Conservation (phyloP, 192 early-diverging fungal species). For the Gigaspora rosea region DNA sequence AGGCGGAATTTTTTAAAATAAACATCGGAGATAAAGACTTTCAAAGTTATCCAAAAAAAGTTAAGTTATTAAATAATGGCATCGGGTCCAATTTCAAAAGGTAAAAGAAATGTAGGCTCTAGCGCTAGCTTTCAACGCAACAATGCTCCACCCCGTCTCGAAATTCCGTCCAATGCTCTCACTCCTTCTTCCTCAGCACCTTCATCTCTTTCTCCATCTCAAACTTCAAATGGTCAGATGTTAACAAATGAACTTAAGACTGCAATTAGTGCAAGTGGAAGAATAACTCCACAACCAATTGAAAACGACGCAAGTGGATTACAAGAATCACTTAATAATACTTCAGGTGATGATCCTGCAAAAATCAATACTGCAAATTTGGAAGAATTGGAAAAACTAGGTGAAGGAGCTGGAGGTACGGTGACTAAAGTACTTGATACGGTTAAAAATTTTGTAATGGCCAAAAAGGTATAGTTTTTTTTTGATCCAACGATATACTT, state of each 20-base stretch:
- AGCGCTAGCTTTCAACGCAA: conserved; percentile 3
- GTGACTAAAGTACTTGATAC: conserved; percentile 84
- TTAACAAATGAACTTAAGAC: conserved; percentile 1
- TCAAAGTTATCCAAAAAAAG: neutral
- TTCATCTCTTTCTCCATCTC: conserved; percentile 29
- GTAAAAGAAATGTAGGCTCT: conserved; percentile 6
- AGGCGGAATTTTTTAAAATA: too few species aligned
- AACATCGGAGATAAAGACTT: too few species aligned
- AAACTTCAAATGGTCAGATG: neutral
- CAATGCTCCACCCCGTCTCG: conserved; percentile 24
- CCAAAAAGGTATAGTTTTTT: conserved; percentile 74
- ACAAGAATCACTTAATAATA: neutral
- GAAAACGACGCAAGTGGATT: conserved; percentile 3
- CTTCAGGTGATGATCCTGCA: neutral
- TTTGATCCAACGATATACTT: too few species aligned
- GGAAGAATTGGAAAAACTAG: conserved; percentile 58
- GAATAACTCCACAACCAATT: neutral
- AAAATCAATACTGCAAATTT: conserved; percentile 13
- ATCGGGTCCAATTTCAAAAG: neutral
- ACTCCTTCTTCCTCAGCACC: conserved; percentile 26
- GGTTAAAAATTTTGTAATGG: conserved; percentile 81
- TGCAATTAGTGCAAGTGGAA: neutral
- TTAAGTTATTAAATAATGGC: neutral
- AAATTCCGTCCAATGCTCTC: conserved; percentile 22
- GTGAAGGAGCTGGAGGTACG: conserved; percentile 89